Base-by-base conservation (phyloP, 2,329 filamentous ascomycete species). In the Aspergillus brasiliensis region DNA sequence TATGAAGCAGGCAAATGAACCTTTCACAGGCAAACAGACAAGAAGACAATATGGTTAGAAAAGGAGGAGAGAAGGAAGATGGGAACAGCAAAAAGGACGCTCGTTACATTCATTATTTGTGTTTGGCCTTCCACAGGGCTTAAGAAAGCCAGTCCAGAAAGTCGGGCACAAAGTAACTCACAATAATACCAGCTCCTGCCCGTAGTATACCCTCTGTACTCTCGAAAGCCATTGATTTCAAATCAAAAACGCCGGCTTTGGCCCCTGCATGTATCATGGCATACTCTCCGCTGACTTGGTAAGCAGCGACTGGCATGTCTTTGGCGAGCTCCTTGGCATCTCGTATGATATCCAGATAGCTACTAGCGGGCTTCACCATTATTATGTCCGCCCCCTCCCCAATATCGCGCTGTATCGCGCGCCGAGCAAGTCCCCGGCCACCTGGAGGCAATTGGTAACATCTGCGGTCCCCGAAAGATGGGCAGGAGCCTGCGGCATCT, bases 191-290 rank as follows among this genome's bases (percentile, higher is more conserved):
- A 6, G 95, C 95, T 46, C 95, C 95, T 8, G 95, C 95, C 67
- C 95, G 85, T 61, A 99, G 79, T 64, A 99, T 98, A 23, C 93
- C 92, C 77, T 98, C 91, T 0, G 92, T 96, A 60, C 91, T 90
- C 81, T 99, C 95, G 69, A 97, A 93, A 0, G 92, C 95, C 91
- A 97, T 97, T 3, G 88, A 82, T 81, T 94, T 95, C 72, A 98
- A 81, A 74, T 97, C 94, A 73, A 98, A 99, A 3, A 99, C 95
- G 4, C 95, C 95, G 1, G 95, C 94, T 76, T 97, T 96, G 51
- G 95, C 95, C 19, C 86, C 95, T 0, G 95, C 95, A 72, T 97
- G 92, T 55, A 99, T 95, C 95, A 98, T 98, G 65, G 95, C 93
- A 73, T 89, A 99, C 80, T 99, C 95, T 67, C 95, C 95, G 70